Evolutionary conservation across 192 early-diverging fungal genomes (phyloP).

Genomic region (Chytriomyces sp.): DNA sequence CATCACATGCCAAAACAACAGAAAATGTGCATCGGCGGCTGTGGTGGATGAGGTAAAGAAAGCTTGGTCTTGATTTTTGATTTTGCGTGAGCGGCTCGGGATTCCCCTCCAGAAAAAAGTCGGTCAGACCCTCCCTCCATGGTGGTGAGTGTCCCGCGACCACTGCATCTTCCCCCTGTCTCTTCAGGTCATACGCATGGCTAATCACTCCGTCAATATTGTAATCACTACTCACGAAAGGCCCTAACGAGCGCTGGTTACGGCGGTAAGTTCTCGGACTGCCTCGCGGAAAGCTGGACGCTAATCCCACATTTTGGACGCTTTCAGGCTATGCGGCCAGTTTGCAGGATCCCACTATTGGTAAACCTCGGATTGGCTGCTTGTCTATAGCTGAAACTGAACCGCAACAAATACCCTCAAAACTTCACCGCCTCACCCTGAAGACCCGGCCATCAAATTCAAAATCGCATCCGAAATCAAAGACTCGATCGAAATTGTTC

Average conservation of each 20-base stretch:
- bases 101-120: background rate
- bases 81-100: background rate
- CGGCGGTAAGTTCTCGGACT: background rate
- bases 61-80: no score
- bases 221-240: background rate
- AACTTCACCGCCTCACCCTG: background rate
- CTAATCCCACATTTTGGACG: background rate
- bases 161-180: background rate
- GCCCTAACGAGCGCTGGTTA: background rate
- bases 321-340: background rate
- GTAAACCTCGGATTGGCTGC: background rate
- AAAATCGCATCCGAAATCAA: conserved; percentile 82
- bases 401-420: no score
- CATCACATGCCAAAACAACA: no score
- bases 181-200: background rate
- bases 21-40: no score
- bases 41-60: no score
- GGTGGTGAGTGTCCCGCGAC: background rate
- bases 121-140: background rate
- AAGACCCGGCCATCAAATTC: conserved; percentile 71
- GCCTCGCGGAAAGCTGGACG: background rate
- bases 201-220: background rate
- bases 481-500: conserved; percentile 90
- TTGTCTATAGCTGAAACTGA: background rate
- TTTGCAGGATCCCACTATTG: background rate